Percentiles rank a stretch among this genome's conserved stretches.
Conservation (phyloP, 768 basidiomycete species). For the Lanmaoa rubissima region DNA sequence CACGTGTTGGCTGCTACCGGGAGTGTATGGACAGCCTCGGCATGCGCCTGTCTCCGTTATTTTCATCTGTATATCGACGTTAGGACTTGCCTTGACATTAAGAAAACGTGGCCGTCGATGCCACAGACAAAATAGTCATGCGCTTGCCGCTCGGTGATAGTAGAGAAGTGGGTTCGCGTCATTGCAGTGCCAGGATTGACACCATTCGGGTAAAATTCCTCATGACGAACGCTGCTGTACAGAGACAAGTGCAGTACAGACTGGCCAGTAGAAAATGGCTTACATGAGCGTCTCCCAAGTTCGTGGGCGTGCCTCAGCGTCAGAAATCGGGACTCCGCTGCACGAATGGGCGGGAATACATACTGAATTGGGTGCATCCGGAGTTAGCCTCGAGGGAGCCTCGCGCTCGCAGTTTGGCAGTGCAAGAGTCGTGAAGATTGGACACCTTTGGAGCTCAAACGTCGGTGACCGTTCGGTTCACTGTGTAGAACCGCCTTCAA, state of each 20-base stretch:
- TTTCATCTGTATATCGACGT: constrained; percentile 13
- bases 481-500: constrained; percentile 11
- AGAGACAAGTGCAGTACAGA: neutral
- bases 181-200: constrained; percentile 23
- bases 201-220: constrained; percentile 4
- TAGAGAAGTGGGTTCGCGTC: constrained; percentile 9
- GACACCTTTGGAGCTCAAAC: neutral
- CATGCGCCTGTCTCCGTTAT: constrained; percentile 16
- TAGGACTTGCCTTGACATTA: constrained; percentile 17
- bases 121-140: constrained; percentile 9
- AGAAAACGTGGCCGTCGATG: constrained; percentile 28
- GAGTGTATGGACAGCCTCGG: constrained; percentile 27
- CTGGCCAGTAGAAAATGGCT: neutral
- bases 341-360: neutral
- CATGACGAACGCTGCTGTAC: constrained; percentile 14
- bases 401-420: constrained; percentile 20
- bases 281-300: neutral
- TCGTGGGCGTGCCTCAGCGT: constrained; percentile 2
- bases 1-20: constrained; percentile 20
- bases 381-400: constrained; percentile 29
- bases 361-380: neutral
- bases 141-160: constrained; percentile 15
- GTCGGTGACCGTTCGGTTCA: constrained; percentile 9
- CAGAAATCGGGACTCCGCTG: neutral
- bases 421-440: constrained; percentile 6